Evolutionary conservation across 73 alveolate species (phyloP).

Genomic region (Durusdinium trenchii): DNA sequence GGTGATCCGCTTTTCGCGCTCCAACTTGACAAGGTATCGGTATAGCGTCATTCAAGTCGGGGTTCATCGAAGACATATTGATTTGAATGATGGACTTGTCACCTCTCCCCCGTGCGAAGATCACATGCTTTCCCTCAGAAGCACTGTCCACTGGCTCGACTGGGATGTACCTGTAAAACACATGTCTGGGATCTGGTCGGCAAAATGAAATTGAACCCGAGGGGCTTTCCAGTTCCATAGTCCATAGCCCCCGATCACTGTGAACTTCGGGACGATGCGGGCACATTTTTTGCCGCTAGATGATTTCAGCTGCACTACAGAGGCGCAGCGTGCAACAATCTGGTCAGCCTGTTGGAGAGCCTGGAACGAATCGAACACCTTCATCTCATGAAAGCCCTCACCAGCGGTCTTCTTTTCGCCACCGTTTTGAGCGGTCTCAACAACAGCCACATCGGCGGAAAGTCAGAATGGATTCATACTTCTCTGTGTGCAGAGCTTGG

Average conservation of each 20-base stretch:
- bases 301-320: neutral
- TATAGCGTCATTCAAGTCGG: neutral
- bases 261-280: neutral
- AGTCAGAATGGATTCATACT: no score
- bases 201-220: neutral
- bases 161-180: conserved; percentile 40
- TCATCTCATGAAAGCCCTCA: neutral
- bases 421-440: neutral
- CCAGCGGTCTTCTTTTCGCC: neutral
- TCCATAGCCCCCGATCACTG: conserved; percentile 16
- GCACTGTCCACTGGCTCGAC: neutral
- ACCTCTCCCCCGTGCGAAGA: neutral
- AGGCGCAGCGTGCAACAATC: neutral
- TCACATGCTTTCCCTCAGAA: neutral
- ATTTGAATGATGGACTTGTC: conserved; percentile 20
- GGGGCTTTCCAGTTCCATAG: conserved; percentile 51
- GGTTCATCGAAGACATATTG: neutral
- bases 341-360: neutral
- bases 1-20: neutral
- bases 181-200: no score
- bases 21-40: conserved; percentile 22
- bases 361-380: neutral
- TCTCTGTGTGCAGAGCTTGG: no score
- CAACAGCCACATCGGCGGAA: neutral
- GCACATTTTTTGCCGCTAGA: neutral